A percentile compares a stretch with the other conserved stretches of the same genome.
phyloP scores from a whole-genome alignment of 495 filamentous ascomycete genomes.

The Aspergillus panamensis region DNA sequence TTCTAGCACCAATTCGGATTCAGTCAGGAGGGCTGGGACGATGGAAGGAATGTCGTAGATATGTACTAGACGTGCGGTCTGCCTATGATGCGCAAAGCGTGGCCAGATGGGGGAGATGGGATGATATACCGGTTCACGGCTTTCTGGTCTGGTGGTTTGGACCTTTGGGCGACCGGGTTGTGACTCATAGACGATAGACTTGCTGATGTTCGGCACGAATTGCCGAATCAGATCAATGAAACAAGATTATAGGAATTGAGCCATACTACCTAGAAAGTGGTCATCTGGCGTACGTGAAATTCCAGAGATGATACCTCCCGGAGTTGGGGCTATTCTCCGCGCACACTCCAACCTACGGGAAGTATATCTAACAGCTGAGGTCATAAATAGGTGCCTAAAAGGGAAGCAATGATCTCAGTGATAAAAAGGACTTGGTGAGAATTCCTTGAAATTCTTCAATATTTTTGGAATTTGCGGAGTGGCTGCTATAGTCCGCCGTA shows the following conservation, averaged over 20 bases:
- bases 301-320: not conserved
- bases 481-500: too few species aligned
- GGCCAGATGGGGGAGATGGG: not conserved
- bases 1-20: not conserved
- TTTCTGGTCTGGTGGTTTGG: constrained; percentile 1
- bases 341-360: not conserved
- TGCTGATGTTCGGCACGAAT: not conserved
- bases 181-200: constrained; percentile 1
- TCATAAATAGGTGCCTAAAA: too few species aligned
- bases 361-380: too few species aligned
- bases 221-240: not conserved
- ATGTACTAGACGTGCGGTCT: not conserved
- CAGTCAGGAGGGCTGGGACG: not conserved
- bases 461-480: too few species aligned
- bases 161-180: not conserved
- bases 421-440: too few species aligned
- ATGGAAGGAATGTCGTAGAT: not conserved
- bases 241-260: not conserved
- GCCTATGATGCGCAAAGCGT: not conserved
- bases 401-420: too few species aligned
- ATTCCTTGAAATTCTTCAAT: not conserved
- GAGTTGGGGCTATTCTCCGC: constrained; percentile 5
- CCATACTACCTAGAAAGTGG: not conserved
- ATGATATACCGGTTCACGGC: not conserved
- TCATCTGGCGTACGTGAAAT: not conserved